A percentile compares a stretch with the other conserved stretches of the same genome.
Conservation (phyloP, 169 alveolate species). For the Cryptosporidium tyzzeri region DNA sequence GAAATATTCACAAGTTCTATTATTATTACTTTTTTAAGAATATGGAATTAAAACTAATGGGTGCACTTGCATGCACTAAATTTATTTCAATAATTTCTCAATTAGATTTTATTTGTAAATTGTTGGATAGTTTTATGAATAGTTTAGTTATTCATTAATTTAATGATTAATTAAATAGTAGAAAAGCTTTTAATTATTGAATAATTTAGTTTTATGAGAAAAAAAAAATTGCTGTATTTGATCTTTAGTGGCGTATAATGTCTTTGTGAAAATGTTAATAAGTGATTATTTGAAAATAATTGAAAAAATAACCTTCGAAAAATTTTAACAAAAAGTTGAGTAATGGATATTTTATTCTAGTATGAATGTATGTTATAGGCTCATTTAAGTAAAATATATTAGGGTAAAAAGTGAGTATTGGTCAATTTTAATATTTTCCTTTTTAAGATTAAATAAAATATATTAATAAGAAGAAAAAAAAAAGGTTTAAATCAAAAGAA, state of each 20-base stretch:
- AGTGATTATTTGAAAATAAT: constrained; percentile 31
- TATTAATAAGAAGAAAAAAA: too few relatives aligned
- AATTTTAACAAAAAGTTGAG: constrained; percentile 3
- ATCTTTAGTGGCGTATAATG: constrained; percentile 70
- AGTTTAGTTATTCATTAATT: not conserved
- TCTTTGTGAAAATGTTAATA: constrained; percentile 24
- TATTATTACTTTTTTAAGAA: too few relatives aligned
- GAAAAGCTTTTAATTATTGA: not conserved
- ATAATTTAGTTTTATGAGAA: too few relatives aligned
- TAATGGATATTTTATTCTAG: not conserved
- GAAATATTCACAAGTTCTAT: too few relatives aligned
- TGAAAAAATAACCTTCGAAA: not conserved
- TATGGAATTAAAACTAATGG: too few relatives aligned
- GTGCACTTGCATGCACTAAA: not conserved
- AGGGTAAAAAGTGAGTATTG: not conserved
- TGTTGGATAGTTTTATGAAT: not conserved
- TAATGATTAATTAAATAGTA: not conserved
- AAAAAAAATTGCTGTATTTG: not conserved
- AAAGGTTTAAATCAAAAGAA: not conserved
- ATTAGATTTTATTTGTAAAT: not conserved
- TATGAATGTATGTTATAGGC: not conserved
- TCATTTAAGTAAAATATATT: not conserved
- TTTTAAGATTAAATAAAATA: not conserved
- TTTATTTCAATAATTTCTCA: too few relatives aligned
- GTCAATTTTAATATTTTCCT: not conserved